Evolutionary conservation across 78 protist species (phyloP).

Genomic region (Acrasis kona): DNA sequence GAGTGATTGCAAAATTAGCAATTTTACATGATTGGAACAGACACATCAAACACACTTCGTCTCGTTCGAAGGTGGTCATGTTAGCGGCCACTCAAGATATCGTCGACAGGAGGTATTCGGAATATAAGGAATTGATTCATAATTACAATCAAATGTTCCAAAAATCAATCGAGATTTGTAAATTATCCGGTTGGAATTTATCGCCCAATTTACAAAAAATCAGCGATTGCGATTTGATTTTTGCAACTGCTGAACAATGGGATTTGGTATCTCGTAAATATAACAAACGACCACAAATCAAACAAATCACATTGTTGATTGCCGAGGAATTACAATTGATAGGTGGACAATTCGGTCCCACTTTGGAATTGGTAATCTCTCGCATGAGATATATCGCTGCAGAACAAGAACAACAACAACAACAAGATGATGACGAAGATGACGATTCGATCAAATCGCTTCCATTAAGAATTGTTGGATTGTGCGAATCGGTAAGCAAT

Average conservation of each 20-base stretch:
- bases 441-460: too few species aligned
- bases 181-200: constrained; percentile 94
- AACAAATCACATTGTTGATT: constrained; percentile 58
- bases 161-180: constrained; percentile 83
- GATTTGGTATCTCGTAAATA: constrained; percentile 91
- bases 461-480: constrained; percentile 88
- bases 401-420: constrained; percentile 25
- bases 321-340: constrained; percentile 95
- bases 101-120: too few species aligned
- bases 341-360: constrained; percentile 93
- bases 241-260: constrained; percentile 99
- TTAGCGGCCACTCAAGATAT: constrained; percentile 98
- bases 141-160: constrained; percentile 67
- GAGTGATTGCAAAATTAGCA: constrained; percentile 94
- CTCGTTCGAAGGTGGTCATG: constrained; percentile 77
- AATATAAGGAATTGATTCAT: too few species aligned
- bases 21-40: constrained; percentile 56
- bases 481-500: constrained; percentile 96
- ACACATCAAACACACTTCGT: constrained; percentile 42
- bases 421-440: too few species aligned
- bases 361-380: constrained; percentile 77
- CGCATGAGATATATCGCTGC: constrained; percentile 77
- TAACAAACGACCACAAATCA: constrained; percentile 73
- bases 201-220: constrained; percentile 62
- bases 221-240: constrained; percentile 74